phyloP scores from a whole-genome alignment of 495 filamentous ascomycete species.

The Lophiotrema nucula region DNA sequence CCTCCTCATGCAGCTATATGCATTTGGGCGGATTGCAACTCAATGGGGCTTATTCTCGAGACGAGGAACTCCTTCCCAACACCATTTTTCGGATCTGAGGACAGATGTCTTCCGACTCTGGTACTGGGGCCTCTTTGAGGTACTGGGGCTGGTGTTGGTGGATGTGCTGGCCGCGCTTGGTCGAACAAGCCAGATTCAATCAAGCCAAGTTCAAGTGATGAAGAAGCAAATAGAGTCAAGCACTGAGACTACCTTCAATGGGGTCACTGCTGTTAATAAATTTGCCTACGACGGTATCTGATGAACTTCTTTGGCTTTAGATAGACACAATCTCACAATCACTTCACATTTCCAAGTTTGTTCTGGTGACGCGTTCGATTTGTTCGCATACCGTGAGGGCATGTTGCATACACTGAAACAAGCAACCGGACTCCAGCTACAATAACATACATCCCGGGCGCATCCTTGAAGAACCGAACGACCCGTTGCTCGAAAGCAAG shows the following conservation, averaged over 20 bases:
- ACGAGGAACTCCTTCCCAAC: constrained; percentile 69
- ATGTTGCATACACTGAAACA: too few relatives aligned
- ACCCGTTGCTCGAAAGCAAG: too few relatives aligned
- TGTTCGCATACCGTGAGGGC: too few relatives aligned
- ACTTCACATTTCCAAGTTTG: too few relatives aligned
- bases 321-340: too few relatives aligned
- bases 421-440: too few relatives aligned
- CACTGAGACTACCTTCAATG: constrained; percentile 69
- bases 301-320: constrained; percentile 56
- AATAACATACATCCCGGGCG: too few relatives aligned
- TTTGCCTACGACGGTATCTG: constrained; percentile 85
- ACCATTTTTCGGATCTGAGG: constrained; percentile 55
- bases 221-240: constrained; percentile 99
- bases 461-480: too few relatives aligned
- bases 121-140: not conserved
- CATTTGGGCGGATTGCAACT: constrained; percentile 65
- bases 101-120: constrained; percentile 17
- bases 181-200: constrained; percentile 65
- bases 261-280: constrained; percentile 68
- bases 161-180: constrained; percentile 52
- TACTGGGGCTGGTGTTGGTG: constrained; percentile 19
- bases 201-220: constrained; percentile 77
- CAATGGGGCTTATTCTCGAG: constrained; percentile 99
- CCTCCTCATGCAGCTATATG: constrained; percentile 14
- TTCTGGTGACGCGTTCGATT: too few relatives aligned